Conservation (phyloP, 805 yeast species). For the Yarrowia osloensis region DNA sequence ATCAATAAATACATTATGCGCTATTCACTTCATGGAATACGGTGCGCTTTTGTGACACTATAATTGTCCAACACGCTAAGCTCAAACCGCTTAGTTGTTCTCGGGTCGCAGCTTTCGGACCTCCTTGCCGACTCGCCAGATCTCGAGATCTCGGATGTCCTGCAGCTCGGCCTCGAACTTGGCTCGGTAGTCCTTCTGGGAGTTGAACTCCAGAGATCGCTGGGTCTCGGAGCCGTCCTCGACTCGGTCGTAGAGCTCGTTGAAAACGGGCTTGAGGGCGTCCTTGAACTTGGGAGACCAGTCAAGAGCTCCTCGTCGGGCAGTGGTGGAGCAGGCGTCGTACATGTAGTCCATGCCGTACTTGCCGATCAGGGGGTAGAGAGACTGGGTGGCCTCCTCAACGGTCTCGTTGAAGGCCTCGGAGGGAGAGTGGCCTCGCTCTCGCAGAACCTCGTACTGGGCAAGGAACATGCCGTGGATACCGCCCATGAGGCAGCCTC, state of each 20-base stretch:
- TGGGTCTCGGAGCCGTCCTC: constrained; percentile 96
- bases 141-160: constrained; percentile 94
- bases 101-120: constrained; percentile 99
- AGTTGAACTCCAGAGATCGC: constrained; percentile 98
- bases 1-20: constrained; percentile 29
- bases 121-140: constrained; percentile 99
- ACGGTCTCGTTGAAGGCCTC: constrained; percentile 99
- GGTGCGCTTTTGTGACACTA: constrained; percentile 13
- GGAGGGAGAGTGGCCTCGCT: constrained; percentile 99
- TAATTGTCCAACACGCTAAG: neutral
- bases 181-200: constrained; percentile 96
- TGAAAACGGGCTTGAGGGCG: constrained; percentile 97
- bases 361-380: constrained; percentile 98
- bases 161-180: constrained; percentile 91
- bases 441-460: constrained; percentile 99
- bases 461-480: constrained; percentile 99
- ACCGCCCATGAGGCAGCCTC: constrained; percentile 99
- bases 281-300: constrained; percentile 99
- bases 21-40: constrained; percentile 31
- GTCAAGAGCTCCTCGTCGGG: constrained; percentile 99
- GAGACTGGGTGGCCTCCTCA: constrained; percentile 99
- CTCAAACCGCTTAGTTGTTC: constrained; percentile 63
- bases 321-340: constrained; percentile 99
- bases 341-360: constrained; percentile 99
- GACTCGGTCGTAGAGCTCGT: constrained; percentile 91